Conservation (phyloP, 1,284 basidiomycete genomes). For the Tausonia pullulans region DNA sequence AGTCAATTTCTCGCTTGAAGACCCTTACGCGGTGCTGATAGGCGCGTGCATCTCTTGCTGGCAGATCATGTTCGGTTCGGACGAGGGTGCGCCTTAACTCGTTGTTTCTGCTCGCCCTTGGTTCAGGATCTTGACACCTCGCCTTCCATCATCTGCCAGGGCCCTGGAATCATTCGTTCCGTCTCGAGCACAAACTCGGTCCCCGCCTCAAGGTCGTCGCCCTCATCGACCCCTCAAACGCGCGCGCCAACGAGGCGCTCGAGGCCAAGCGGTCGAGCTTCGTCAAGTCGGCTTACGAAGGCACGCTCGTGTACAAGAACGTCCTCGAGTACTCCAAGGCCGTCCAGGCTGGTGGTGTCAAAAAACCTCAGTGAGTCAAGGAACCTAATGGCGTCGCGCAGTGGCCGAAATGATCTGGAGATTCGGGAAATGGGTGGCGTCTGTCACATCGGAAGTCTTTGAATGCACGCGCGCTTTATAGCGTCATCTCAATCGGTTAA, state of each 20-base stretch:
- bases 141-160: conserved; percentile 23
- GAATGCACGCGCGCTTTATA: no score
- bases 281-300: conserved; percentile 84
- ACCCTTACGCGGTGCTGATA: no score
- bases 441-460: no score
- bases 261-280: conserved; percentile 87
- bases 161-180: conserved; percentile 90
- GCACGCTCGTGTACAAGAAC: conserved; percentile 76
- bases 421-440: background rate
- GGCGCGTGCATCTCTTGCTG: background rate
- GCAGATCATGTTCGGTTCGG: conserved; percentile 19
- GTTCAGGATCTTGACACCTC: conserved; percentile 33
- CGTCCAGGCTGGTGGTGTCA: conserved; percentile 41
- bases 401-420: background rate
- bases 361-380: conserved; percentile 36
- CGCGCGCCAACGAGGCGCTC: conserved; percentile 69
- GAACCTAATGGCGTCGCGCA: background rate
- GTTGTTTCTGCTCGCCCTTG: background rate
- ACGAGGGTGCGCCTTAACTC: conserved; percentile 5
- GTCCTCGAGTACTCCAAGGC: conserved; percentile 53
- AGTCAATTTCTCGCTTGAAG: background rate
- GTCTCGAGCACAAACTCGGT: conserved; percentile 90
- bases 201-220: conserved; percentile 91
- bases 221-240: conserved; percentile 78
- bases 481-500: background rate